Base-by-base conservation (phyloP, 2,329 filamentous ascomycete genomes). In the Fusarium sp. region DNA sequence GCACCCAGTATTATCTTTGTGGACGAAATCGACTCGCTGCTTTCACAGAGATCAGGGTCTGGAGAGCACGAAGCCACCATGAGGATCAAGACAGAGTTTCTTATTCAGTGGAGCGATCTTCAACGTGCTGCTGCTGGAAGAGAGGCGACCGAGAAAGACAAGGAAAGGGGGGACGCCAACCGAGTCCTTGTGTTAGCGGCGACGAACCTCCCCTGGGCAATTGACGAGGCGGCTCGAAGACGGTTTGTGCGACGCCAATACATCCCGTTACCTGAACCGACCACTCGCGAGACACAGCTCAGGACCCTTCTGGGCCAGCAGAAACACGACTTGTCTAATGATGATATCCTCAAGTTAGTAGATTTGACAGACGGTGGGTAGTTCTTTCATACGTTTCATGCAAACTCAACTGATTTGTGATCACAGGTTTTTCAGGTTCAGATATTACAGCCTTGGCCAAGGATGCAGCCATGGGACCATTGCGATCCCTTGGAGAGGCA, bases 1-100 rank as follows among this genome's bases (percentile, higher is more conserved):
- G 95, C 96, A 1, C 96, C 96, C 0, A 96, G 93, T 70, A 98
- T 99, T 80, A 98, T 99, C 66, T 99, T 99, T 77, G 95, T 99
- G 9, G 96, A 99, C 79, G 96, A 99, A 81, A 99, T 99, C 72
- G 96, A 99, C 81, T 98, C 95, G 2, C 85, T 99, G 1, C 87
- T 99, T 1, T 97, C 95, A 2, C 91, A 95, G 22, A 88, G 96
- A 58, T 93, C 93, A 12, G 94, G 94, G 0, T 92, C 92, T 7
- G 92, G 94, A 3, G 96, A 98, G 79, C 94, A 98, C 77, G 96
- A 99, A 83, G 94, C 96, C 2, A 97, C 95, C 2, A 88, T 96
- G 65, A 90, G 96, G 63, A 97, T 98, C 80, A 99, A 99, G 84
- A 99, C 96, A 0, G 96, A 99, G 80, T 99, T 99, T 77, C 85